phyloP scores from a whole-genome alignment of 495 filamentous ascomycete species.

The Annulohypoxylon bovei region DNA sequence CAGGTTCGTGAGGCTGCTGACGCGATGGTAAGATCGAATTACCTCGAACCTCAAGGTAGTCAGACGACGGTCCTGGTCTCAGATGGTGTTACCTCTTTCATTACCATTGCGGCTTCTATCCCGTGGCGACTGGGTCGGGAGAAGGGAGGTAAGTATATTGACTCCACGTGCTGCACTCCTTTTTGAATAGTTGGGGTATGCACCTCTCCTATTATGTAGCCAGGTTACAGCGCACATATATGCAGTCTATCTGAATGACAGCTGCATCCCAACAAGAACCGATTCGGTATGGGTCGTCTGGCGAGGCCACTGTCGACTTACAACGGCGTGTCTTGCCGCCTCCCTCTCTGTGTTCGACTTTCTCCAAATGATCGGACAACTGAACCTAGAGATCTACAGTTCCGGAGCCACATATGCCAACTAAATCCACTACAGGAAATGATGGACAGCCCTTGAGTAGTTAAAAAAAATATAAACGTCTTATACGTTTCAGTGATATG shows the following conservation, averaged over 20 bases:
- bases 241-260: conserved; percentile 33
- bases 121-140: conserved; percentile 38
- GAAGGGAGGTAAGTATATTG: conserved; percentile 40
- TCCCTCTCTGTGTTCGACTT: background rate
- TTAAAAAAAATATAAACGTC: conserved; percentile 36
- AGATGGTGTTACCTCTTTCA: conserved; percentile 24
- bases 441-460: conserved; percentile 30
- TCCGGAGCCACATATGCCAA: conserved; percentile 23
- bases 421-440: conserved; percentile 27
- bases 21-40: conserved; percentile 18
- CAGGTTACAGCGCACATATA: conserved; percentile 25
- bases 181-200: conserved; percentile 30
- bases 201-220: conserved; percentile 1
- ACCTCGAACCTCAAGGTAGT: conserved; percentile 17
- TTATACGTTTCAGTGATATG: conserved; percentile 27
- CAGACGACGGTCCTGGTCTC: conserved; percentile 14
- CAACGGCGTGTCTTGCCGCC: conserved; percentile 4
- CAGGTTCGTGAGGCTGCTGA: conserved; percentile 19
- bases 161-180: conserved; percentile 39
- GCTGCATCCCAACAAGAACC: conserved; percentile 32
- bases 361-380: conserved; percentile 27
- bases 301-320: conserved; percentile 1
- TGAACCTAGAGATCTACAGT: conserved; percentile 28
- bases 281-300: background rate
- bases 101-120: conserved; percentile 34